Conservation (phyloP, 108 stramenopile genomes). For the Skeletonema costatum region DNA sequence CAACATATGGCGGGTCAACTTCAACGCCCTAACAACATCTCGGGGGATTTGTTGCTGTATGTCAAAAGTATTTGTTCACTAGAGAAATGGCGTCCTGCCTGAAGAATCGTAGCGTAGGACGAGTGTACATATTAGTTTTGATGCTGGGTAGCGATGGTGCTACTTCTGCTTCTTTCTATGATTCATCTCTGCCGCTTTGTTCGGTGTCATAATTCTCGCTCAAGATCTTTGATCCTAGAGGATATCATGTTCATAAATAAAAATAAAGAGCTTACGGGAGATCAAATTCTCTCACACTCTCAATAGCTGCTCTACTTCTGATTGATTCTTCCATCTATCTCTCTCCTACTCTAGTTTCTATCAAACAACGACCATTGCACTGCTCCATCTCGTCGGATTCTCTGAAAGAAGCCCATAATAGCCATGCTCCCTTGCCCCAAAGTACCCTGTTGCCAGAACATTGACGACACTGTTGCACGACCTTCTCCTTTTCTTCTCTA, state of each 20-base stretch:
- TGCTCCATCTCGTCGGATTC: no score
- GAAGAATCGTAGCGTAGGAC: not conserved
- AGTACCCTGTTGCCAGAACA: no score
- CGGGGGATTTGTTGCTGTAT: not conserved
- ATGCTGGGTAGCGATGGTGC: not conserved
- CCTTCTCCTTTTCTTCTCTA: no score
- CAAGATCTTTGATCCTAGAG: slow-evolving; percentile 1
- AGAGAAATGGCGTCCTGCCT: not conserved
- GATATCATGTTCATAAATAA: not conserved
- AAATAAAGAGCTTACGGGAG: not conserved
- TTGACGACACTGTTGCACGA: no score
- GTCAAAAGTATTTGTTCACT: not conserved
- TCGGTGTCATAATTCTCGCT: not conserved
- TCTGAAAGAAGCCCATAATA: no score
- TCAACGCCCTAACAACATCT: not conserved
- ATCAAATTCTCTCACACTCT: not conserved
- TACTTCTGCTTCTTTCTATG: not conserved
- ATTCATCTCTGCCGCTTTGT: slow-evolving; percentile 1
- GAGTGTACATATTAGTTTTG: not conserved
- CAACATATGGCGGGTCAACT: not conserved
- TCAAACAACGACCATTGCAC: no score
- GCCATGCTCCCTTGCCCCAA: no score
- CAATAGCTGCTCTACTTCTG: not conserved
- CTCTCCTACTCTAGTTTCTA: no score
- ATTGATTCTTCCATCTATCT: no score